These are phyloP conservation scores for Daldinia concentrica DNA, from an alignment of 495 filamentous ascomycete species.

Conservation along the genomic window DNA sequence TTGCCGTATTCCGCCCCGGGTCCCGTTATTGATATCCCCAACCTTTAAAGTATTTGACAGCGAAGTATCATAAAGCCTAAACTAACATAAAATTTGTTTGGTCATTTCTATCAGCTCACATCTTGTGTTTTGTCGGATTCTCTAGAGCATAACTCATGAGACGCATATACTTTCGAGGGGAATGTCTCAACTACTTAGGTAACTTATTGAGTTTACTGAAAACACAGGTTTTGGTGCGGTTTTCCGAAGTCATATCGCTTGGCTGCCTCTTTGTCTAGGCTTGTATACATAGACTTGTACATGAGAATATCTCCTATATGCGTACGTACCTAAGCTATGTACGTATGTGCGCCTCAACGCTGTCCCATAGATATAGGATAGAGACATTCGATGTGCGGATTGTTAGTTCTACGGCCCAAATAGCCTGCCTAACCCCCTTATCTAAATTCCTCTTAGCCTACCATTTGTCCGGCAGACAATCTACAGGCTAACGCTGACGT, in stretches of 20 bases:
- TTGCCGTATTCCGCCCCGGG: slow-evolving; percentile 24
- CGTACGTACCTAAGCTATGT: not conserved
- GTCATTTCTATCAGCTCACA: not conserved
- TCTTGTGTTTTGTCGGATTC: not conserved
- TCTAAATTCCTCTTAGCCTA: slow-evolving; percentile 1
- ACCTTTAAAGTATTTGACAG: not conserved
- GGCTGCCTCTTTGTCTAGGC: not conserved
- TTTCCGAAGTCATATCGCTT: slow-evolving; percentile 30
- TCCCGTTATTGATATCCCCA: not conserved
- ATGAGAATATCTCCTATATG: not conserved
- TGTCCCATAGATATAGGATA: not conserved
- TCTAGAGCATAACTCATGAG: not conserved
- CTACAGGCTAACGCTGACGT: slow-evolving; percentile 27
- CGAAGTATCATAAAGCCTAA: no score
- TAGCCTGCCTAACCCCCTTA: not conserved
- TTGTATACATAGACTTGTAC: not conserved
- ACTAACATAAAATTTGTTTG: not conserved
- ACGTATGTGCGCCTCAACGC: not conserved
- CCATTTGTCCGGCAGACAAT: slow-evolving; percentile 5
- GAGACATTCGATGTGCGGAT: slow-evolving; percentile 2
- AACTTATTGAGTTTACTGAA: slow-evolving; percentile 30
- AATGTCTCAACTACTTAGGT: slow-evolving; percentile 18
- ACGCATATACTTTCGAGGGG: not conserved
- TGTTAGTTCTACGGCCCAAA: slow-evolving; percentile 6
- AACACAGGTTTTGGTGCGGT: slow-evolving; percentile 28